Evolutionary conservation across 116 monocot species (phyloP).

Genomic region (Iris pallida): DNA sequence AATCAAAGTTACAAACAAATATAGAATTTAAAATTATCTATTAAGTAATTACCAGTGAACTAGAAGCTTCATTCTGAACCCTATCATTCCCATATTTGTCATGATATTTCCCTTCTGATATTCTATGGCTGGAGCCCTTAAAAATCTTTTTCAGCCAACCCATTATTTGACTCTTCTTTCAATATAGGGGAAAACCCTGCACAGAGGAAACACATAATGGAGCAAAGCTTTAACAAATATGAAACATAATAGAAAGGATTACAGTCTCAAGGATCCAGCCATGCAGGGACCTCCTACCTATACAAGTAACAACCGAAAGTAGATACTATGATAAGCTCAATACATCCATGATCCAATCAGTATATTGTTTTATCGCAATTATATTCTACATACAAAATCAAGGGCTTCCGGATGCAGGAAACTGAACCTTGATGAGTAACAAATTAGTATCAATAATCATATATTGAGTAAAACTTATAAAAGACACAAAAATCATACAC

Average conservation of each 20-base stretch:
- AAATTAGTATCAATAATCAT: too few relatives aligned
- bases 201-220: not conserved
- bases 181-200: not conserved
- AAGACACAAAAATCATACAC: too few relatives aligned
- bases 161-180: conserved; percentile 14
- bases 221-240: not conserved
- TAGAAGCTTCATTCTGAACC: conserved; percentile 25
- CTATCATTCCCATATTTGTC: conserved; percentile 22
- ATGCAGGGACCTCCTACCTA: too few relatives aligned
- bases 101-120: conserved; percentile 28
- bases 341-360: too few relatives aligned
- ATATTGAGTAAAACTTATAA: too few relatives aligned
- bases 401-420: too few relatives aligned
- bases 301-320: too few relatives aligned
- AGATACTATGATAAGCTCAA: too few relatives aligned
- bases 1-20: not conserved
- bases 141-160: conserved; percentile 59
- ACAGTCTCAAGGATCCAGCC: too few relatives aligned
- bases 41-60: conserved; percentile 28
- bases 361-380: too few relatives aligned
- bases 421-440: too few relatives aligned
- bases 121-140: conserved; percentile 43
- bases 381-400: too few relatives aligned
- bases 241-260: not conserved
- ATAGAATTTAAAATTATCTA: not conserved